A percentile compares a stretch with the other conserved stretches of the same genome.
Evolutionary conservation across 768 basidiomycete genomes (phyloP).

Genomic region (Leucogyrophana mollusca): DNA sequence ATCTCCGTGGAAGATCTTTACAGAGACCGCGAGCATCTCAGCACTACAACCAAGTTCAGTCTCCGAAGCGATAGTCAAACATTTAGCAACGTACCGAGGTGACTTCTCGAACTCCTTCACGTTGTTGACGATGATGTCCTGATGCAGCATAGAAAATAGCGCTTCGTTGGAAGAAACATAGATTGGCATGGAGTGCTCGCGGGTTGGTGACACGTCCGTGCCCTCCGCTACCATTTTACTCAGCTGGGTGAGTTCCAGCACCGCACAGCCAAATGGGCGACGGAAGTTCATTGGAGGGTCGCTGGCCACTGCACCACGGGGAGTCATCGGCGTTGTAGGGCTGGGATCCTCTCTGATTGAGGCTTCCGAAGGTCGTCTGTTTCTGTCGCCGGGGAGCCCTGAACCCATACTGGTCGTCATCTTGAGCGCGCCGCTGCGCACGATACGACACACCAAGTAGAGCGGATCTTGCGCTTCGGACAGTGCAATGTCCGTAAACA

Average conservation of each 20-base stretch:
- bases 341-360: conserved; percentile 37
- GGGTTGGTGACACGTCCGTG: conserved; percentile 57
- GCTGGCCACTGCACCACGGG: conserved; percentile 22
- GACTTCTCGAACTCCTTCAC: conserved; percentile 82
- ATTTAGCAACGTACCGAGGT: conserved; percentile 68
- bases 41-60: conserved; percentile 49
- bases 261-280: conserved; percentile 94
- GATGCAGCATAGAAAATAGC: conserved; percentile 90
- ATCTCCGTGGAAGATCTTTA: conserved; percentile 89
- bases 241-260: conserved; percentile 80
- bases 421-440: conserved; percentile 85
- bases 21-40: conserved; percentile 79
- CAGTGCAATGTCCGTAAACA: conserved; percentile 87
- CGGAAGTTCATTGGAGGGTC: conserved; percentile 58
- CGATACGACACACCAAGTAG: conserved; percentile 87
- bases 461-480: conserved; percentile 85
- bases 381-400: conserved; percentile 38
- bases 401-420: conserved; percentile 57
- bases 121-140: conserved; percentile 85
- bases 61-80: too few relatives aligned
- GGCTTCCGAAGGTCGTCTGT: conserved; percentile 57
- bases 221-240: conserved; percentile 65
- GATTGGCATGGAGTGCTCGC: conserved; percentile 87
- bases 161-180: conserved; percentile 81
- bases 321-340: conserved; percentile 13